phyloP scores from a whole-genome alignment of 306 rosid genomes.

The Cucumis hystrix region DNA sequence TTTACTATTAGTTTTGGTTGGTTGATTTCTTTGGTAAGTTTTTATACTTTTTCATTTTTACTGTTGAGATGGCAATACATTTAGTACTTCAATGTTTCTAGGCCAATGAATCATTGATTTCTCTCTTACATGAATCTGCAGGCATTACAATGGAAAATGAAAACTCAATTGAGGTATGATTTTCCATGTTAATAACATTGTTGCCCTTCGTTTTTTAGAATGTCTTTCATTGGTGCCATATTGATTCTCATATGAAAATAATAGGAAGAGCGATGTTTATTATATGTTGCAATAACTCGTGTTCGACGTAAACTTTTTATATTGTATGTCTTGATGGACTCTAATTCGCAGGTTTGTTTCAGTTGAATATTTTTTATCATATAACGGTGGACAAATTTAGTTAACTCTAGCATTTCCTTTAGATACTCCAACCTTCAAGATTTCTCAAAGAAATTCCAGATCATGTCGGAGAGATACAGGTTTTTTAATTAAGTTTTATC shows the following conservation, averaged over 20 bases:
- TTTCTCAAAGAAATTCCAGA: slow-evolving; percentile 79
- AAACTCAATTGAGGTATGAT: slow-evolving; percentile 56
- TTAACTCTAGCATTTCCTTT: slow-evolving; percentile 13
- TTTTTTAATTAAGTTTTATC: slow-evolving; percentile 6
- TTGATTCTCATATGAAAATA: slow-evolving; percentile 11
- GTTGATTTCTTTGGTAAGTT: background rate
- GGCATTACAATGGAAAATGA: slow-evolving; percentile 49
- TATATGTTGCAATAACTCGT: slow-evolving; percentile 98
- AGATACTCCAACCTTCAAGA: slow-evolving; percentile 92
- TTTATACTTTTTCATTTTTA: background rate
- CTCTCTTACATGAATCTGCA: slow-evolving; percentile 62
- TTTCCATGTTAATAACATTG: slow-evolving; percentile 5
- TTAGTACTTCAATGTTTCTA: slow-evolving; percentile 8
- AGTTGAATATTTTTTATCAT: background rate
- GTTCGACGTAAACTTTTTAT: slow-evolving; percentile 64
- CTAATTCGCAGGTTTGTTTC: slow-evolving; percentile 69
- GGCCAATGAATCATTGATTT: slow-evolving; percentile 91
- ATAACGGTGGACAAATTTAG: background rate
- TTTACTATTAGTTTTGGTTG: no score
- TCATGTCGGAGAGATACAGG: slow-evolving; percentile 79
- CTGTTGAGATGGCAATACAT: background rate
- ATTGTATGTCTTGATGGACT: slow-evolving; percentile 57
- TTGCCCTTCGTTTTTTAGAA: background rate
- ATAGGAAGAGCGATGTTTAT: slow-evolving; percentile 83
- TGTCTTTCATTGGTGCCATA: background rate